Evolutionary conservation across 495 filamentous ascomycete genomes (phyloP).

Genomic region (Friedmanniomyces simplex): DNA sequence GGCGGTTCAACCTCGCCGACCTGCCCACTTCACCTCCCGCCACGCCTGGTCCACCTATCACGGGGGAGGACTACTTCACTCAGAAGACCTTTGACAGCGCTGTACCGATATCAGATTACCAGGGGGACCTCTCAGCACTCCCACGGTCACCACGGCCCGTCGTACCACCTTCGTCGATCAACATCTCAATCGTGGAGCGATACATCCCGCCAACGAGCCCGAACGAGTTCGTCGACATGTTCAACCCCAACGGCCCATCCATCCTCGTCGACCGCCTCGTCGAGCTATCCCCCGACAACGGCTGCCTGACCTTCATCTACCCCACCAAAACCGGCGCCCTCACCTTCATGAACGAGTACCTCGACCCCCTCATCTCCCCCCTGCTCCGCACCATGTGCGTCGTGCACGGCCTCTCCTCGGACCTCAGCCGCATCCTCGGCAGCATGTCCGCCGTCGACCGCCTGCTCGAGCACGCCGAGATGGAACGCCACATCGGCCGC

Average conservation of each 20-base stretch:
- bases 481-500: constrained; percentile 41
- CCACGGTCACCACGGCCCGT: constrained; percentile 46
- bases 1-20: constrained; percentile 51
- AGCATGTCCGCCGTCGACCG: constrained; percentile 47
- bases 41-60: constrained; percentile 42
- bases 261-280: constrained; percentile 57
- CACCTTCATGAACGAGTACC: constrained; percentile 54
- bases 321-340: constrained; percentile 53
- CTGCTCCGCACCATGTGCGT: constrained; percentile 55
- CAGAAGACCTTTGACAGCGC: constrained; percentile 46
- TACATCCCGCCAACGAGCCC: constrained; percentile 56
- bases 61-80: constrained; percentile 48
- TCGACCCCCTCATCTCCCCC: constrained; percentile 58
- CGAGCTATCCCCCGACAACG: constrained; percentile 51
- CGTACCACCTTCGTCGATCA: constrained; percentile 53
- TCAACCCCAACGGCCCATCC: constrained; percentile 39
- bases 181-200: constrained; percentile 58
- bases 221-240: constrained; percentile 53
- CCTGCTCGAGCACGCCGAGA: constrained; percentile 49
- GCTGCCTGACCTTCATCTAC: constrained; percentile 58
- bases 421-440: constrained; percentile 47
- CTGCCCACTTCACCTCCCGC: constrained; percentile 51
- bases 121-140: constrained; percentile 30
- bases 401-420: constrained; percentile 50
- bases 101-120: constrained; percentile 46